A percentile compares a stretch with the other conserved stretches of the same genome.
Evolutionary conservation across 371 early-diverging fungal species (phyloP).

Genomic region (Mortierella sp.): DNA sequence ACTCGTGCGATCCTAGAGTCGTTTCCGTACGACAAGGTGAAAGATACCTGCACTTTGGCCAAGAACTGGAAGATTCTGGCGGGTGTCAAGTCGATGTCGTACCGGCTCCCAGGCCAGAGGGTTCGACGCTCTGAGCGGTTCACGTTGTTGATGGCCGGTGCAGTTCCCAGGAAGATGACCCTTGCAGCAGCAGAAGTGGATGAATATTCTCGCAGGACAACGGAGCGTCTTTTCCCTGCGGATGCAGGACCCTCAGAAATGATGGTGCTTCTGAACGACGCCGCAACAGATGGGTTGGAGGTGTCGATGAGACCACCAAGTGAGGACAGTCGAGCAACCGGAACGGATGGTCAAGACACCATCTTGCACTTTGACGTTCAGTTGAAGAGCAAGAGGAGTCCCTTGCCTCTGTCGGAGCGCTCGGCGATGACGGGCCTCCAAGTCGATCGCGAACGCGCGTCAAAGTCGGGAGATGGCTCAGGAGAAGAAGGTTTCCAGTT

Average conservation of each 20-base stretch:
- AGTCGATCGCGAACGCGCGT: neutral
- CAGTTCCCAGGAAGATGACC: slow-evolving; percentile 27
- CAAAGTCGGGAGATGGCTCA: neutral
- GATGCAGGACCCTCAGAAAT: slow-evolving; percentile 40
- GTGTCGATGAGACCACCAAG: slow-evolving; percentile 16
- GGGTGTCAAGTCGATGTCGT: slow-evolving; percentile 11
- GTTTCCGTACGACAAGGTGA: slow-evolving; percentile 9
- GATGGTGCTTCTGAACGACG: slow-evolving; percentile 36
- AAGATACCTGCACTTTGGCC: slow-evolving; percentile 21
- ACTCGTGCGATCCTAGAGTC: slow-evolving; percentile 23
- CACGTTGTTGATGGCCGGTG: slow-evolving; percentile 30
- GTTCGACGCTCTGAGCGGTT: slow-evolving; percentile 45
- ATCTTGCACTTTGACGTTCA: slow-evolving; percentile 26
- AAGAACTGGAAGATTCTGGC: slow-evolving; percentile 43
- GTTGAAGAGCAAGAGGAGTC: slow-evolving; percentile 11
- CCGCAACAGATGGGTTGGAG: slow-evolving; percentile 28
- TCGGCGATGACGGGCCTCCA: neutral
- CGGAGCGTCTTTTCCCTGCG: slow-evolving; percentile 14
- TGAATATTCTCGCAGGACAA: neutral
- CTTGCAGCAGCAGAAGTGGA: slow-evolving; percentile 26
- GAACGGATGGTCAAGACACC: slow-evolving; percentile 20
- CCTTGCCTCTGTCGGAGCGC: neutral
- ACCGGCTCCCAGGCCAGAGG: slow-evolving; percentile 46
- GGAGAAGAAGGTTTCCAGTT: neutral
- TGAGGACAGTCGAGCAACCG: neutral